Evolutionary conservation across 169 alveolate species (phyloP).

Genomic region (Plasmodium cynomolgi): DNA sequence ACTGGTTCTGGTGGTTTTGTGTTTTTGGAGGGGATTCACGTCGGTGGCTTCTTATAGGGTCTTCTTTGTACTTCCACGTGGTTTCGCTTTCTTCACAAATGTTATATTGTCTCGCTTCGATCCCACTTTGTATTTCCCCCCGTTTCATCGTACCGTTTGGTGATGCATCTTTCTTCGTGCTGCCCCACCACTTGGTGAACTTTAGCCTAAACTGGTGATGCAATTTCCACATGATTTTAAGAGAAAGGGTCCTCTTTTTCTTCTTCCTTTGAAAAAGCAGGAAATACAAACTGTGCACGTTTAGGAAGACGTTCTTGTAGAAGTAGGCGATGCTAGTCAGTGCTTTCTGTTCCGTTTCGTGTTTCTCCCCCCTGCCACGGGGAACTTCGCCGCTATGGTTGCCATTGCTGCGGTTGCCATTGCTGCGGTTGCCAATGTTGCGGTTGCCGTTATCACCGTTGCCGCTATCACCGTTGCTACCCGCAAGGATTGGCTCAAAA

Average conservation of each 20-base stretch:
- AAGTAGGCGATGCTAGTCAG: neutral
- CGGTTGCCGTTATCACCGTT: neutral
- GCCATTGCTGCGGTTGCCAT: neutral
- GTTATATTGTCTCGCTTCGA: neutral
- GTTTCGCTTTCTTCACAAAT: neutral
- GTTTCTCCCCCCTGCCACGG: neutral
- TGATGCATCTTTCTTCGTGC: neutral
- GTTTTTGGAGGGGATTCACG: neutral
- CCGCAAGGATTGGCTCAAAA: slow-evolving; percentile 2
- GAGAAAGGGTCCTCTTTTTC: slow-evolving; percentile 34
- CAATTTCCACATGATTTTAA: slow-evolving; percentile 48
- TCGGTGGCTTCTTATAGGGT: neutral
- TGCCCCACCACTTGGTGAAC: slow-evolving; percentile 13
- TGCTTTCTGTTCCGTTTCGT: neutral
- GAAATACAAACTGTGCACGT: slow-evolving; percentile 39
- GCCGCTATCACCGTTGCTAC: neutral
- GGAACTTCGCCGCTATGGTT: neutral
- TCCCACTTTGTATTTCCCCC: neutral
- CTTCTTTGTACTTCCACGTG: neutral
- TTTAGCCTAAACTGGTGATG: slow-evolving; percentile 35
- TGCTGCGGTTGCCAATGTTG: neutral
- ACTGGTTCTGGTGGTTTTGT: neutral
- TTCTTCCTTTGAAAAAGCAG: slow-evolving; percentile 47
- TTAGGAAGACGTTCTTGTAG: slow-evolving; percentile 44
- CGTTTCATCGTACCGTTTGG: neutral